A percentile compares a stretch with the other conserved stretches of the same genome.
Evolutionary conservation across 2,329 filamentous ascomycete species (phyloP).

Genomic region (Falciphora oryzae): DNA sequence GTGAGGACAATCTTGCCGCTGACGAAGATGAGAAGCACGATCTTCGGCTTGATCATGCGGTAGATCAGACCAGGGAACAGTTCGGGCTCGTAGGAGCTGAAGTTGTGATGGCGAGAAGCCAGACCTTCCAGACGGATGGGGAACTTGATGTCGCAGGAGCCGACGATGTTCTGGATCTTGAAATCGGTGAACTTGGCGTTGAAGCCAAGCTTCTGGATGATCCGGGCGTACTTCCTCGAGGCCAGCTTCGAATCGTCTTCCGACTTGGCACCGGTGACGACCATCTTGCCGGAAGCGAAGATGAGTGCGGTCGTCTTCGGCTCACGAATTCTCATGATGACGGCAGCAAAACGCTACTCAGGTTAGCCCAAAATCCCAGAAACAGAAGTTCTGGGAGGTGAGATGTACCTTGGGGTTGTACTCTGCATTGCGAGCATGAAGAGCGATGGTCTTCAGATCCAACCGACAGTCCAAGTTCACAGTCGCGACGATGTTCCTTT

Average conservation of each 20-base stretch:
- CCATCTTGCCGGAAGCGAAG: conserved; percentile 99
- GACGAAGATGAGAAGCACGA: conserved; percentile 95
- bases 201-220: conserved; percentile 99
- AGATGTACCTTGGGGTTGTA: conserved; percentile 90
- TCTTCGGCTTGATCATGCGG: conserved; percentile 99
- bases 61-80: conserved; percentile 99
- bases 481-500: conserved; percentile 95
- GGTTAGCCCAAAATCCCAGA: conserved; percentile 25
- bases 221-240: conserved; percentile 94
- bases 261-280: conserved; percentile 95
- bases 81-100: conserved; percentile 98
- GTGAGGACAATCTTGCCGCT: conserved; percentile 97
- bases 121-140: conserved; percentile 94
- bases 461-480: conserved; percentile 97
- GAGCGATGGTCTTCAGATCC: conserved; percentile 97
- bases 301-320: conserved; percentile 98
- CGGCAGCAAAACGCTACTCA: conserved; percentile 85
- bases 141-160: conserved; percentile 99
- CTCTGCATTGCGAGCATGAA: conserved; percentile 96
- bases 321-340: conserved; percentile 99
- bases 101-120: conserved; percentile 96
- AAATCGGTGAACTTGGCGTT: conserved; percentile 99
- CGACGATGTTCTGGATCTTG: conserved; percentile 99
- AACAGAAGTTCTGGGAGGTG: conserved; percentile 23
- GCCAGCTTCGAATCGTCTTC: conserved; percentile 98